Base-by-base conservation (phyloP, 345 rosid species). In the Rhizophora apiculata region DNA sequence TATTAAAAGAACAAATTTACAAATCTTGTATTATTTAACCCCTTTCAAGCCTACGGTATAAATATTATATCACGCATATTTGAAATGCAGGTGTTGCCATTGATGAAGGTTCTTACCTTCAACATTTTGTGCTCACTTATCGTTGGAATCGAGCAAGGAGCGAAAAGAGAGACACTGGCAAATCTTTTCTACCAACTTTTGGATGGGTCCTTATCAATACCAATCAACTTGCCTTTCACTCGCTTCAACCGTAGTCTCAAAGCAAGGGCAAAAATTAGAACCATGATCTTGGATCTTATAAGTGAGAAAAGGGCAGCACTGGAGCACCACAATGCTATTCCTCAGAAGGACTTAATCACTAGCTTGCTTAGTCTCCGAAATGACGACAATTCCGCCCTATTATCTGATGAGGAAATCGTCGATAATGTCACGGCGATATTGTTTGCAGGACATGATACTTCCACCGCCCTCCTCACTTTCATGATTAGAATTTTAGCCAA, bases 71-170 rank as follows among this genome's bases (percentile, higher is more conserved):
- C 22, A 55, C 22, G 6, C 11, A 22, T 39, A 22, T 20, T 57
- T 49, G 46, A 9, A 48, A 30, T 26, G 61, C 5, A 78, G 84
- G 80, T 19, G 21, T 43, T 79, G 80, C 75, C 75, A 54, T 54
- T 72, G 69, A 79, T 74, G 82, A 79, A 81, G 80, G 70, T 16
- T 13, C 78, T 83, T 8, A 76, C 85, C 27, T 83, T 81, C 70
- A 74, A 72, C 79, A 49, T 76, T 2, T 71, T 81, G 62, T 69
- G 73, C 69, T 60, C 73, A 0, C 66, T 76, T 5, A 49, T 80
- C 30, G 55, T 81, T 30, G 80, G 87, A 49, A 9, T 79, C 15
- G 80, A 74, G 34, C 49, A 36, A 63, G 76, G 76, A 53, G 65
- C 51, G 3, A 69, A n/a, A 63, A 71, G 51, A 63, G 75, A 74